Base-by-base conservation (phyloP, 176 grass and related monocot genomes). In the Thalia dealbata region DNA sequence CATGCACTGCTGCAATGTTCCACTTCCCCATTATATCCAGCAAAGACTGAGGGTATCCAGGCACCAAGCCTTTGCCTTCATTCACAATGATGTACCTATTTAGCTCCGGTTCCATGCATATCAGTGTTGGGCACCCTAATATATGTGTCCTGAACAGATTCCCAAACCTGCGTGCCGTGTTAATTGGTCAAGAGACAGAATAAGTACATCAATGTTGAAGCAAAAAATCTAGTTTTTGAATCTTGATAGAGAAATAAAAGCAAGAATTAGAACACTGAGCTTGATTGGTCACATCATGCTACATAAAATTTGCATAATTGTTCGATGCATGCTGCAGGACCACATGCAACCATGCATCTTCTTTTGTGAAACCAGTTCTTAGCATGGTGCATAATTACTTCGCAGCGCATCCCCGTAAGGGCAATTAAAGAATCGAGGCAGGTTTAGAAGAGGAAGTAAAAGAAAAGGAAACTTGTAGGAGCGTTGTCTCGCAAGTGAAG, bases 121-220 rank as follows among this genome's bases (percentile, higher is more conserved):
- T 29, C 26, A 77, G 45, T 38, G 62, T 77, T 22, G 75, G 75
- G 48, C 42, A 67, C 26, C 75, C 75, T 12, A 35, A 32, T 23
- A 77, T 77, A 46, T 77, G 75, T 23, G 75, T 77, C 62, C 63
- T 52, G 75, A 67, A 77, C 43, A 77, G 44, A 52, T 55, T 77
- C 26, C 75, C 75, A 52, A 51, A 77, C 61, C 75, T 77, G 61
- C 13, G 61, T 38, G n/a, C 12, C 9, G 26, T 61, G 12, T 61
- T n/a, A 61, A 61, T 24, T 72, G 10, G 8, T 14, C 38, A 68
- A 18, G 10, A 43, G 35, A 22, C 65, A 41, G 38, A 23, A 45
- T 68, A 12, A 68, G 65, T 44, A 67, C 32, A 18, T 22, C 19
- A 41, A 30, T 64, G 26, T 64, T 30, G 14, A 28, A 30, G 61